A percentile compares a stretch with the other conserved stretches of the same genome.
Evolutionary conservation across 2,329 filamentous ascomycete species (phyloP).

Genomic region (Fusarium robinianum): DNA sequence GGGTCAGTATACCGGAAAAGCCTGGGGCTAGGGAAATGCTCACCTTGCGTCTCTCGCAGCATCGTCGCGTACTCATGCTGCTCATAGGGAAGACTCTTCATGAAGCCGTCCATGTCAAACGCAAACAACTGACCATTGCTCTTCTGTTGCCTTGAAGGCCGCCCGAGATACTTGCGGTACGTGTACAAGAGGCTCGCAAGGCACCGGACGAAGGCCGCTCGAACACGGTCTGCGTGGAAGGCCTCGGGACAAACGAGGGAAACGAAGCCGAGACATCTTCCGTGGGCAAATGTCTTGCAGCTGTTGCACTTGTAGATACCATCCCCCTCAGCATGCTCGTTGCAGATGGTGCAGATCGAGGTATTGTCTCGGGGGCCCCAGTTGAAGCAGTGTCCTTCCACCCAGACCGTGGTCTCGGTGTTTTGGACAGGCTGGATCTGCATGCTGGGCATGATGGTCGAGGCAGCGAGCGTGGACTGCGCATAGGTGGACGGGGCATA

Average conservation of each 20-base stretch:
- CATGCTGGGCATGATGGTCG: conserved; percentile 85
- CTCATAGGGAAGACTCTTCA: conserved; percentile 66
- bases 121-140: conserved; percentile 62
- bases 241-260: conserved; percentile 67
- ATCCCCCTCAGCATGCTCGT: conserved; percentile 72
- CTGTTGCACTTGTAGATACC: conserved; percentile 75
- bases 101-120: conserved; percentile 68
- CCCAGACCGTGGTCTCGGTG: conserved; percentile 80
- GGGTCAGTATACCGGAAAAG: conserved; percentile 7
- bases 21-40: conserved; percentile 24
- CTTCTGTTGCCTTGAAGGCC: conserved; percentile 64
- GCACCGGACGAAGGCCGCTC: conserved; percentile 67
- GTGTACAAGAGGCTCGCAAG: conserved; percentile 69
- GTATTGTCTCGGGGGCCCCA: conserved; percentile 63
- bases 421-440: conserved; percentile 78
- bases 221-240: conserved; percentile 64
- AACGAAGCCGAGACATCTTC: conserved; percentile 64
- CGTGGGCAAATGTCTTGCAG: conserved; percentile 62
- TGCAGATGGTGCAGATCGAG: conserved; percentile 72
- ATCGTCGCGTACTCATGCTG: conserved; percentile 67
- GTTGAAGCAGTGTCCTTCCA: conserved; percentile 81
- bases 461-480: conserved; percentile 82
- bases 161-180: conserved; percentile 65
- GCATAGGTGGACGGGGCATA: conserved; percentile 86
- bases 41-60: conserved; percentile 71